phyloP scores from a whole-genome alignment of 2,329 filamentous ascomycete species.

The Paecilomyces dactylethromorphus region DNA sequence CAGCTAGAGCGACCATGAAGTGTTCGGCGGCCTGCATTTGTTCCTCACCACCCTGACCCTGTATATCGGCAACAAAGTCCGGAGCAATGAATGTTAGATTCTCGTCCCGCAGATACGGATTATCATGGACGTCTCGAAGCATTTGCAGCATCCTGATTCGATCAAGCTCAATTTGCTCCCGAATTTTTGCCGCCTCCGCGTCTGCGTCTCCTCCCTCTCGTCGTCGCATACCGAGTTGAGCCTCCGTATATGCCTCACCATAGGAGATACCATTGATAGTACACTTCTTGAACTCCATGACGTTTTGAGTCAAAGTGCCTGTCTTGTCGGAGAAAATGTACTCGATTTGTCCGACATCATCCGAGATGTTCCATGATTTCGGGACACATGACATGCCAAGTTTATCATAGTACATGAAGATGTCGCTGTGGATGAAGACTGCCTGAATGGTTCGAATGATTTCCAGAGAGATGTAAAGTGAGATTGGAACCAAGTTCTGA shows the following conservation, averaged over 20 bases:
- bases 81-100: slow-evolving; percentile 88
- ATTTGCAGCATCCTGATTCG: slow-evolving; percentile 64
- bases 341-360: slow-evolving; percentile 95
- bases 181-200: slow-evolving; percentile 65
- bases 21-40: slow-evolving; percentile 74
- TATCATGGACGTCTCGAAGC: slow-evolving; percentile 73
- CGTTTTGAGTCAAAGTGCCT: slow-evolving; percentile 81
- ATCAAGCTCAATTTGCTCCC: slow-evolving; percentile 70
- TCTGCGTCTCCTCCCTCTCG: slow-evolving; percentile 82
- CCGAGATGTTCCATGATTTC: slow-evolving; percentile 98
- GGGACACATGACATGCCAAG: slow-evolving; percentile 93
- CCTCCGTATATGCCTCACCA: slow-evolving; percentile 95
- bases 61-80: slow-evolving; percentile 77
- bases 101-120: slow-evolving; percentile 85
- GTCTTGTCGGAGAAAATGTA: slow-evolving; percentile 98
- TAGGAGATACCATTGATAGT: slow-evolving; percentile 95
- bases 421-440: slow-evolving; percentile 94
- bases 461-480: slow-evolving; percentile 93
- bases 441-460: slow-evolving; percentile 90
- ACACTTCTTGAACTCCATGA: slow-evolving; percentile 99
- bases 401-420: slow-evolving; percentile 93
- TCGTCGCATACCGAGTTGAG: slow-evolving; percentile 92
- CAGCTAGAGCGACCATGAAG: slow-evolving; percentile 89
- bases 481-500: slow-evolving; percentile 98
- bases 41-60: slow-evolving; percentile 66